phyloP scores from a whole-genome alignment of 441 rosid species.

The Mallotus repandus region DNA sequence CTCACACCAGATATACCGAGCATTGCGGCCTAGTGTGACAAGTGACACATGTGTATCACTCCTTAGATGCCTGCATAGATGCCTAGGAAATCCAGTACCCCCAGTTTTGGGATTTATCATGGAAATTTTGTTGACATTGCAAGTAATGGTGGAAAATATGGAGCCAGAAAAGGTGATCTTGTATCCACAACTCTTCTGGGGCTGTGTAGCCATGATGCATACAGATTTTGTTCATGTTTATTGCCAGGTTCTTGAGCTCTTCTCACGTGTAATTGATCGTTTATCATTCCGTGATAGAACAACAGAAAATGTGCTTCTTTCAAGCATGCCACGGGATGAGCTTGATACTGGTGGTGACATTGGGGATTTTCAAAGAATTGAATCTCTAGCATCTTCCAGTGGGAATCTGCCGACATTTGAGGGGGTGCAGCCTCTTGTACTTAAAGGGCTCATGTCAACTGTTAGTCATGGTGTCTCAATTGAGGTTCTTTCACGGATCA shows the following conservation, averaged over 20 bases:
- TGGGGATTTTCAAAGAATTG: conserved; percentile 68
- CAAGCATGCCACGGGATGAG: conserved; percentile 98
- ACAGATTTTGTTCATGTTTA: conserved; percentile 95
- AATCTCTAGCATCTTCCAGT: conserved; percentile 61
- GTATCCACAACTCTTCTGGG: conserved; percentile 99
- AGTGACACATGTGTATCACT: conserved; percentile 95
- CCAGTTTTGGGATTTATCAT: conserved; percentile 93
- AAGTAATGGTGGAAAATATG: conserved; percentile 99
- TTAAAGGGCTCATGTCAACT: conserved; percentile 93
- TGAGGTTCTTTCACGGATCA: conserved; percentile 83
- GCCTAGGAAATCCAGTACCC: conserved; percentile 96
- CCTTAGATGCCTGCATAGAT: conserved; percentile 94
- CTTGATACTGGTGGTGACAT: conserved; percentile 47
- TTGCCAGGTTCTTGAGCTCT: conserved; percentile 97
- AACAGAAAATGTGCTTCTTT: conserved; percentile 92
- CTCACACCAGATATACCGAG: conserved; percentile 98
- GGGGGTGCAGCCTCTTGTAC: conserved; percentile 98
- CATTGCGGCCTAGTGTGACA: conserved; percentile 89
- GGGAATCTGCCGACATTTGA: conserved; percentile 87
- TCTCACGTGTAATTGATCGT: conserved; percentile 84
- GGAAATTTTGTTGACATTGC: conserved; percentile 94
- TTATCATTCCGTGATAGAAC: conserved; percentile 91
- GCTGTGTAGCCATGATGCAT: conserved; percentile 99
- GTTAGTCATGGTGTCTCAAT: conserved; percentile 90
- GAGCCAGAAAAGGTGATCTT: conserved; percentile 97